Percentiles rank a stretch among this genome's conserved stretches.
These are phyloP conservation scores for Fraxinus baroniana DNA, from an alignment of 305 asterid species.

Conservation along the genomic window DNA sequence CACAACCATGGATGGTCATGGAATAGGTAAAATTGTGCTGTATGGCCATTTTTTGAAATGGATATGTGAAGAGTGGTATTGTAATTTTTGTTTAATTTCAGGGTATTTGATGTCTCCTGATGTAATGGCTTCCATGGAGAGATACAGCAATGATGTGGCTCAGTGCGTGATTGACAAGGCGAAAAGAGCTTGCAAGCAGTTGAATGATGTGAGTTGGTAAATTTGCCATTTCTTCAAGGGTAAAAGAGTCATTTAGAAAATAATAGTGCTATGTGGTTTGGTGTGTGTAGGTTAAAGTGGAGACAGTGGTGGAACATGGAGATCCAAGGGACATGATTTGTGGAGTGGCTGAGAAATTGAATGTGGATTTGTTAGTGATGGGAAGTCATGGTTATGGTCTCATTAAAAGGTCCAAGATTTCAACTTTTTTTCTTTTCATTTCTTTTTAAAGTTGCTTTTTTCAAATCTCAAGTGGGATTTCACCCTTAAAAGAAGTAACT, in stretches of 20 bases:
- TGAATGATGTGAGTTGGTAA: slow-evolving; percentile 31
- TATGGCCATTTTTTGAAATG: neutral
- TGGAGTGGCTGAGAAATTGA: slow-evolving; percentile 49
- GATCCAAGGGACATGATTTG: slow-evolving; percentile 87
- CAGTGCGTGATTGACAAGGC: slow-evolving; percentile 46
- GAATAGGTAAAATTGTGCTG: slow-evolving; percentile 38
- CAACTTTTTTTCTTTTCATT: neutral
- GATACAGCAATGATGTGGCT: slow-evolving; percentile 47
- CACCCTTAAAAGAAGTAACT: neutral
- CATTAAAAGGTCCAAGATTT: slow-evolving; percentile 46
- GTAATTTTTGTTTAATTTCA: slow-evolving; percentile 20
- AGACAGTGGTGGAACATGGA: slow-evolving; percentile 55
- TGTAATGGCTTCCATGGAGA: slow-evolving; percentile 49
- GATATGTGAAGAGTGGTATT: neutral
- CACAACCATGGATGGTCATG: slow-evolving; percentile 44
- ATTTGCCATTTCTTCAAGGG: neutral
- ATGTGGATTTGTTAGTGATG: slow-evolving; percentile 61
- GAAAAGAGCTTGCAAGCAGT: slow-evolving; percentile 33
- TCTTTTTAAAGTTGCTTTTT: neutral
- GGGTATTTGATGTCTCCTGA: slow-evolving; percentile 56
- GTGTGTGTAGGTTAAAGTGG: slow-evolving; percentile 56
- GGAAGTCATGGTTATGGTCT: slow-evolving; percentile 75
- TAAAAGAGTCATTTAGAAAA: neutral
- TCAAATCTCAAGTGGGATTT: neutral
- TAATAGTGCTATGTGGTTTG: slow-evolving; percentile 9